Conservation (phyloP, 1,139 yeast genomes). For the Kodamaea derodonti region DNA sequence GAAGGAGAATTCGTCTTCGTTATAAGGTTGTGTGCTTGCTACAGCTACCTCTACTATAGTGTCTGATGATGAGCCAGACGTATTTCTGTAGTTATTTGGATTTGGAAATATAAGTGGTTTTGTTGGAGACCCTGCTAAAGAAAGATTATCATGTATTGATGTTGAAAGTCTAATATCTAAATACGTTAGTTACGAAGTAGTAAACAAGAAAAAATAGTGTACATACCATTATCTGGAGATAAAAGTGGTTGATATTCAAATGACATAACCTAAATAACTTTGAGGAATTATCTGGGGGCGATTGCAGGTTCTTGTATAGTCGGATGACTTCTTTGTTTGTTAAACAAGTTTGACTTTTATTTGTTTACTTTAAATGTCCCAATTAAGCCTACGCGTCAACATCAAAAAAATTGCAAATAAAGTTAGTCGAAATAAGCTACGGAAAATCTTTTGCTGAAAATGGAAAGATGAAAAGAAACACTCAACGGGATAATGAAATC, state of each 20-base stretch:
- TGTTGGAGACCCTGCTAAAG: slow-evolving; percentile 28
- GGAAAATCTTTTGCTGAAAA: no score
- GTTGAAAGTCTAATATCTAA: slow-evolving; percentile 4
- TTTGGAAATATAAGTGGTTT: slow-evolving; percentile 32
- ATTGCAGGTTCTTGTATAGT: neutral
- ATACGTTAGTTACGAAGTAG: slow-evolving; percentile 4
- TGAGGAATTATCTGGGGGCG: neutral
- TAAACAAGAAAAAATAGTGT: no score
- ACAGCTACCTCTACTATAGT: slow-evolving; percentile 29
- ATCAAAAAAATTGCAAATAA: no score
- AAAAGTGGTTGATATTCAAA: slow-evolving; percentile 8
- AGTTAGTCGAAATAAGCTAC: no score
- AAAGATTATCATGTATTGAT: slow-evolving; percentile 9
- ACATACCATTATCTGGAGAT: slow-evolving; percentile 22
- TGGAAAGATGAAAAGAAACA: no score
- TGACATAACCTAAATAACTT: neutral
- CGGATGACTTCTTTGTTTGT: neutral
- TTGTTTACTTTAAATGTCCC: no score
- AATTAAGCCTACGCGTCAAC: neutral
- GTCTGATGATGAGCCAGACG: slow-evolving; percentile 41
- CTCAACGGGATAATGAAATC: no score
- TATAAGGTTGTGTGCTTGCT: neutral
- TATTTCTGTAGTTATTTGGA: slow-evolving; percentile 16
- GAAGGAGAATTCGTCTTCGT: slow-evolving; percentile 29
- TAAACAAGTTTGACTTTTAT: no score